Evolutionary conservation across 192 early-diverging fungal species (phyloP), one percentile per base, ranked within the genome.

Genomic region (Coemansia sp.): DNA sequence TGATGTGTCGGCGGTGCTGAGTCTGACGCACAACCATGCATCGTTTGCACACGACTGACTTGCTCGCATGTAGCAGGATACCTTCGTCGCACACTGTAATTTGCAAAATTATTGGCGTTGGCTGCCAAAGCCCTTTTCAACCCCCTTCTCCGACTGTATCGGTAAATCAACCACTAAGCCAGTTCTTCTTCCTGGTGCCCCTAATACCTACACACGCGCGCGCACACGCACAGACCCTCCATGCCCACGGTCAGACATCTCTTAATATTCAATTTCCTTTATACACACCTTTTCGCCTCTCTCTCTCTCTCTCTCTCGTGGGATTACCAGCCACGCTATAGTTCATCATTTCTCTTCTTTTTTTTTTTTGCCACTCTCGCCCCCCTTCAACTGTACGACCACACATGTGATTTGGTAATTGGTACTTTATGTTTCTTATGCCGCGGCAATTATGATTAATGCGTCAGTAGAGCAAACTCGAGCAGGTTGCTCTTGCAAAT

Each of bases 1-100:
- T 57, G 88, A 98, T 73, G 95, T 98, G 53, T 89, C 85, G 36
- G 82, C 86, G 23, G 91, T 95, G 22, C 78, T 98, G 70, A 75
- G 76, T 32, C 66, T 83, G 63, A 83, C 71, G 31, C 80, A 83
- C 64, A 70, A 68, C 54, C 80, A 83, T 31, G 65, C 65, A 25
- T 63, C 71, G 55, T 72, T 69, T 63, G 72, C 65, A 19, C 69
- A 66, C 42, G 66, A 69, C 33, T 75, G 61, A 67, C 51, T 33
- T 33, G 29, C 17, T 24, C 50, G 59, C 32, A 23, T 33, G 17
- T 24, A 30, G 27, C 57, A 7, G 57, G 30, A 8, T 5, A 24
- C 10, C 29, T 56, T 56, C 54, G 24, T 56, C 24, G 54, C 24
- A n/a, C n/a, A n/a, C n/a, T n/a, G n/a, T n/a, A n/a, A n/a, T n/a